Evolutionary conservation across 108 stramenopile species (phyloP).

Genomic region (Nannochloropsis gaditana): DNA sequence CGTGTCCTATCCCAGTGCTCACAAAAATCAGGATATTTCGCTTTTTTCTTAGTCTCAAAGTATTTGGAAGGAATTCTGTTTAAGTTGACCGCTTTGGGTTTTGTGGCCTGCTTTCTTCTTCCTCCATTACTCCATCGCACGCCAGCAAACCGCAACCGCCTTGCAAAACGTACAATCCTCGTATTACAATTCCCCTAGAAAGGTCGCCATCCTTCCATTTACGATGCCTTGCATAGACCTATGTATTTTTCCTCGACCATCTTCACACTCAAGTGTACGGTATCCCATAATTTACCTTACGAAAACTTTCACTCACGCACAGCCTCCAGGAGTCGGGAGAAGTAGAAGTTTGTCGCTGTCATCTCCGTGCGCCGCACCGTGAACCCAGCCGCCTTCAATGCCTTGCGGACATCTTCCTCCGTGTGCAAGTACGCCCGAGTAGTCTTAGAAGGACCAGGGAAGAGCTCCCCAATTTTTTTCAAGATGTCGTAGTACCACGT

Average conservation of each 20-base stretch:
- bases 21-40: neutral
- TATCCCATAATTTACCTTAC: neutral
- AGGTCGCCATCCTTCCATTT: no score
- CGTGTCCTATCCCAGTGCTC: neutral
- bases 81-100: no score
- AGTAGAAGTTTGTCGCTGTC: slow-evolving; percentile 94
- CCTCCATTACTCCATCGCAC: neutral
- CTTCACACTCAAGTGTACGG: no score
- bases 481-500: slow-evolving; percentile 84
- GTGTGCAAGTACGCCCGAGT: slow-evolving; percentile 91
- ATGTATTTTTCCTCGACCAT: no score
- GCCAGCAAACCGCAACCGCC: neutral
- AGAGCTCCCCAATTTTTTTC: slow-evolving; percentile 90
- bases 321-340: slow-evolving; percentile 86
- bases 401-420: slow-evolving; percentile 71
- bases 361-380: slow-evolving; percentile 77
- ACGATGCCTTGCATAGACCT: no score
- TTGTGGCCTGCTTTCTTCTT: neutral
- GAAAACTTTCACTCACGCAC: slow-evolving; percentile 22
- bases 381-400: slow-evolving; percentile 75
- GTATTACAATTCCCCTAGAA: no score
- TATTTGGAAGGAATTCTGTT: no score
- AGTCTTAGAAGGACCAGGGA: slow-evolving; percentile 91
- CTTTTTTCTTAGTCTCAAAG: neutral
- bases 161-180: no score